A percentile compares a stretch with the other conserved stretches of the same genome.
Conservation (phyloP, 2,329 filamentous ascomycete species). For the Pseudogymnoascus sp. region DNA sequence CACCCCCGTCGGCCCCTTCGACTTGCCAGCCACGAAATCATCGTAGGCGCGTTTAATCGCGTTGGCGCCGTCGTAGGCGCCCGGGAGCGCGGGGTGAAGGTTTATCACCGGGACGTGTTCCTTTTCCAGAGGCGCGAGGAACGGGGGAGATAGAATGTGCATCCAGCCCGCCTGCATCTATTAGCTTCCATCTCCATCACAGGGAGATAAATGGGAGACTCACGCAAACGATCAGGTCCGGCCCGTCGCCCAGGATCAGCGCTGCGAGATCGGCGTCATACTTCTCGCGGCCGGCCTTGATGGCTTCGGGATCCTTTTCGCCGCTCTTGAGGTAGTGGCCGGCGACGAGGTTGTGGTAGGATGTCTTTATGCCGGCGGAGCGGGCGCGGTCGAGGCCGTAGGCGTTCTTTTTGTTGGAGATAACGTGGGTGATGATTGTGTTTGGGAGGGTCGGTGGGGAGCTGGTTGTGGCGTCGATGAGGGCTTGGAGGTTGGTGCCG, state of each 20-base stretch:
- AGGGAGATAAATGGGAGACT: constrained; percentile 16
- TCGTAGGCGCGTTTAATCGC: constrained; percentile 74
- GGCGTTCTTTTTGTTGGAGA: constrained; percentile 58
- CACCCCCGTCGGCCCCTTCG: constrained; percentile 64
- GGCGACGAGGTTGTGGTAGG: constrained; percentile 58
- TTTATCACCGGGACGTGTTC: constrained; percentile 57
- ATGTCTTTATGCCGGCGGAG: constrained; percentile 52
- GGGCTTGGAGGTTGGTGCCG: constrained; percentile 65
- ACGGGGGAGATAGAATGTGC: constrained; percentile 57
- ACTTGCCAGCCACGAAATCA: constrained; percentile 58
- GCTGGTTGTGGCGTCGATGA: constrained; percentile 37
- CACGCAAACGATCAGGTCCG: constrained; percentile 56
- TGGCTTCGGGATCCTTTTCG: constrained; percentile 36
- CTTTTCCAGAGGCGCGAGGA: constrained; percentile 52
- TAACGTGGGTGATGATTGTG: constrained; percentile 50
- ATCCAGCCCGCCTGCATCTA: constrained; percentile 50
- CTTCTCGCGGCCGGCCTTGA: constrained; percentile 45
- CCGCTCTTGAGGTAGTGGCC: constrained; percentile 46
- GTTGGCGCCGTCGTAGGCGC: constrained; percentile 66
- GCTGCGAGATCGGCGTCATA: constrained; percentile 61
- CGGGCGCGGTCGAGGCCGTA: constrained; percentile 57
- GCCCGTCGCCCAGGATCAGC: constrained; percentile 44
- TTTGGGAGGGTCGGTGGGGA: constrained; percentile 37
- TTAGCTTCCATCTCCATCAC: not conserved
- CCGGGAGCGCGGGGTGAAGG: constrained; percentile 58